Evolutionary conservation across 2,329 filamentous ascomycete species (phyloP).

Genomic region (Blastomyces gilchristii): DNA sequence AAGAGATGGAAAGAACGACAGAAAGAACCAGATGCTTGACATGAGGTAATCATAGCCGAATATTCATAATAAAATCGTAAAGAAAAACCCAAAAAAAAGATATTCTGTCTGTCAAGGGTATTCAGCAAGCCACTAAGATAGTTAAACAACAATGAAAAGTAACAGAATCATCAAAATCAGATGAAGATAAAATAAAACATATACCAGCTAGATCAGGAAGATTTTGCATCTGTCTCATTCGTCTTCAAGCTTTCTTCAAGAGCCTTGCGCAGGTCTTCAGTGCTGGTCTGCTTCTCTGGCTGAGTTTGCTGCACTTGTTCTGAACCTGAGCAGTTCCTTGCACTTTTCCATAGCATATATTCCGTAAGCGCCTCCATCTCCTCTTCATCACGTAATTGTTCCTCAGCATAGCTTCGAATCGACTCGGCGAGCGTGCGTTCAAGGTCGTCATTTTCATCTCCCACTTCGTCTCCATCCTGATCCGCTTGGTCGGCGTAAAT

Average conservation of each 20-base stretch:
- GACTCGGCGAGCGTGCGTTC: constrained; percentile 21
- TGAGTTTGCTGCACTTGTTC: not conserved
- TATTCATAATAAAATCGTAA: not conserved
- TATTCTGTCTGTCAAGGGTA: not conserved
- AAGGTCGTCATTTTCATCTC: constrained; percentile 25
- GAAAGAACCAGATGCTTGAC: not conserved
- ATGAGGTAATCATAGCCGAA: not conserved
- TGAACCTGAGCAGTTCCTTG: constrained; percentile 8
- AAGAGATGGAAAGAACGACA: not conserved
- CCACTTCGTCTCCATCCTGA: constrained; percentile 9
- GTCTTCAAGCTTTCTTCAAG: not conserved
- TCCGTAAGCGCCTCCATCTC: constrained; percentile 68
- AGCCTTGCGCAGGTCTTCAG: not conserved
- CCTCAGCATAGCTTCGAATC: constrained; percentile 27
- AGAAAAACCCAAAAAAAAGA: not conserved
- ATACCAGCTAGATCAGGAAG: not conserved
- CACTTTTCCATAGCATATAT: constrained; percentile 69
- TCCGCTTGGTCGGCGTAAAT: not conserved
- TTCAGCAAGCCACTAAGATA: not conserved
- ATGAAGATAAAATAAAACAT: not conserved
- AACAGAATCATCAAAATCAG: not conserved
- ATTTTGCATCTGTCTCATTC: not conserved
- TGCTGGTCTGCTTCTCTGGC: not conserved
- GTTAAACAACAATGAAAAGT: not conserved
- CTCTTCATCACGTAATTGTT: constrained; percentile 39